phyloP scores from a whole-genome alignment of 495 filamentous ascomycete species.

The Bryoglossum gracile region DNA sequence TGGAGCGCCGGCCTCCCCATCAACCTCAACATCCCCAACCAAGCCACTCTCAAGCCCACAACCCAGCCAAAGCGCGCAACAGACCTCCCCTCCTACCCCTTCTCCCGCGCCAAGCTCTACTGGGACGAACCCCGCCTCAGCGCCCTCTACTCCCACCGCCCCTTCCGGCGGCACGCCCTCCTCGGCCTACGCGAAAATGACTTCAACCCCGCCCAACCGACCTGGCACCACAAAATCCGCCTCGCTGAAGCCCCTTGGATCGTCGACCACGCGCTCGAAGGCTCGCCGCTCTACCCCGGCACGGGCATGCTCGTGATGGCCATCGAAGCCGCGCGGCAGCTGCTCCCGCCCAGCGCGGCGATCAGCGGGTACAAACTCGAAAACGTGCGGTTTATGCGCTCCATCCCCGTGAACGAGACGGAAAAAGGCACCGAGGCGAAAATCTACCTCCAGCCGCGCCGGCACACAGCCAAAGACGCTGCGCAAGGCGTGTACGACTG shows the following conservation, averaged over 20 bases:
- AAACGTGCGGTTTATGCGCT: not conserved
- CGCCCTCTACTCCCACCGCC: constrained; percentile 25
- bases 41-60: too few relatives aligned
- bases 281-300: constrained; percentile 25
- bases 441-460: not conserved
- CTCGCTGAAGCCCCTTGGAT: constrained; percentile 47
- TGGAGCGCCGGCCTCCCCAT: too few relatives aligned
- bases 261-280: constrained; percentile 14
- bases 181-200: constrained; percentile 24
- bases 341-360: not conserved
- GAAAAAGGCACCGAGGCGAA: not conserved
- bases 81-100: too few relatives aligned
- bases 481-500: too few relatives aligned
- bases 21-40: too few relatives aligned
- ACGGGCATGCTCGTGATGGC: constrained; percentile 39
- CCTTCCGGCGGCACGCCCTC: constrained; percentile 27
- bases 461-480: not conserved
- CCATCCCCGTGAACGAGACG: not conserved
- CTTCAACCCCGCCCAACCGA: too few relatives aligned
- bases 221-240: too few relatives aligned
- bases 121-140: constrained; percentile 30
- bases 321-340: constrained; percentile 22
- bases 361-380: not conserved
- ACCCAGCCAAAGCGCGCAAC: too few relatives aligned
- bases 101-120: constrained; percentile 22